These are phyloP conservation scores for Rutidosis leptorrhynchoides DNA, from an alignment of 129 eudicot species.

Conservation along the genomic window DNA sequence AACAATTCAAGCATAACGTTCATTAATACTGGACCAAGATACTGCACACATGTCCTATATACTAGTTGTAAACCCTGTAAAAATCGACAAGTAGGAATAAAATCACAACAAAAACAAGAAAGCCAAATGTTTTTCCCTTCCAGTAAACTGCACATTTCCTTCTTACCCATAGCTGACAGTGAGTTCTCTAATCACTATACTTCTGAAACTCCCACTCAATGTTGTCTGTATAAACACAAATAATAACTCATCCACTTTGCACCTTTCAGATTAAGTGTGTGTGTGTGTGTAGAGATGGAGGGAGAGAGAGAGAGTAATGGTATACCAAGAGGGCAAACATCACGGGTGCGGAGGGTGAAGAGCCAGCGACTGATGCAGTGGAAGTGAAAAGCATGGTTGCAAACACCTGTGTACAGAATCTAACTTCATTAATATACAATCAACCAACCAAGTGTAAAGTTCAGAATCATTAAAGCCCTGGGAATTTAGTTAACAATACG, in stretches of 20 bases:
- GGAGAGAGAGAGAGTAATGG: background rate
- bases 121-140: conserved; percentile 10
- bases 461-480: background rate
- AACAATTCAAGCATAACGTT: too few relatives aligned
- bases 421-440: background rate
- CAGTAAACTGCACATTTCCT: conserved; percentile 6
- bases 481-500: background rate
- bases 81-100: too few relatives aligned
- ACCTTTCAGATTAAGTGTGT: background rate
- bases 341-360: too few relatives aligned
- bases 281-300: background rate
- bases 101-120: conserved; percentile 1
- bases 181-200: conserved; percentile 53
- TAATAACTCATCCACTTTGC: background rate
- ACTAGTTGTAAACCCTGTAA: too few relatives aligned
- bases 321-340: conserved; percentile 83
- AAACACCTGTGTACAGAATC: conserved; percentile 50
- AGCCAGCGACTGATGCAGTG: conserved; percentile 93
- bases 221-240: conserved; percentile 45
- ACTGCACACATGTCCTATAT: too few relatives aligned
- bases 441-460: background rate
- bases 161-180: background rate
- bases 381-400: conserved; percentile 90
- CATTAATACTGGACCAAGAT: too few relatives aligned
- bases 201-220: conserved; percentile 91